Evolutionary conservation across 1,284 basidiomycete genomes (phyloP).

Genomic region (Heterobasidion occidentale): DNA sequence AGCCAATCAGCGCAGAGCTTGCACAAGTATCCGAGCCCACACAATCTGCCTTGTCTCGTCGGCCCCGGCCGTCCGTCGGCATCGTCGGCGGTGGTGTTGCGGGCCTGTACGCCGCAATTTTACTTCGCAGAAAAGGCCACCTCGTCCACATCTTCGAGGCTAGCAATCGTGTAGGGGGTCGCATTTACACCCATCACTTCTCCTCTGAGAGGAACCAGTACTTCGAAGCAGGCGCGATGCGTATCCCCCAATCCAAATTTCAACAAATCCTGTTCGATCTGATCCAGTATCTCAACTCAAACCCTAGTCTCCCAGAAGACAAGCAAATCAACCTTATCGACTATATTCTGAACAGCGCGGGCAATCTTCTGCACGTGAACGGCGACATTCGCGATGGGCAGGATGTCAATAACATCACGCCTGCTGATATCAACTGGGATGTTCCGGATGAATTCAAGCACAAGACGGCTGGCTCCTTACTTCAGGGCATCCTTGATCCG

Average conservation of each 20-base stretch:
- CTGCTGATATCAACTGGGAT: slow-evolving; percentile 6
- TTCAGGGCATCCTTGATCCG: slow-evolving; percentile 8
- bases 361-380: slow-evolving; percentile 14
- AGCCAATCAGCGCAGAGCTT: too few species aligned
- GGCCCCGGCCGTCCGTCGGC: neutral
- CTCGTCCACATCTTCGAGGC: slow-evolving; percentile 13
- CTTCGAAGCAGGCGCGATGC: slow-evolving; percentile 17
- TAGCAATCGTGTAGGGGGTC: slow-evolving; percentile 13
- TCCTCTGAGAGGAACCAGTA: slow-evolving; percentile 13
- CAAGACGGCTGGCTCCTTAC: slow-evolving; percentile 9
- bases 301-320: slow-evolving; percentile 5
- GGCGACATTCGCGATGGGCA: neutral
- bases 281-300: slow-evolving; percentile 5
- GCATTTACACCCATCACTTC: slow-evolving; percentile 14
- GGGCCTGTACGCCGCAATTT: slow-evolving; percentile 13
- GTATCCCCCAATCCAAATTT: slow-evolving; percentile 14
- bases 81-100: slow-evolving; percentile 15
- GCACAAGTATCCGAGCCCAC: too few species aligned
- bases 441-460: slow-evolving; percentile 6
- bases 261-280: slow-evolving; percentile 13
- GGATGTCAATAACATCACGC: neutral
- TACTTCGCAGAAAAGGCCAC: slow-evolving; percentile 6
- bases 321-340: slow-evolving; percentile 11
- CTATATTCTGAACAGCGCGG: slow-evolving; percentile 10
- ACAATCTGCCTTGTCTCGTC: too few species aligned